Conservation (phyloP, 2,329 filamentous ascomycete species). For the Neocucurbitaria cava region DNA sequence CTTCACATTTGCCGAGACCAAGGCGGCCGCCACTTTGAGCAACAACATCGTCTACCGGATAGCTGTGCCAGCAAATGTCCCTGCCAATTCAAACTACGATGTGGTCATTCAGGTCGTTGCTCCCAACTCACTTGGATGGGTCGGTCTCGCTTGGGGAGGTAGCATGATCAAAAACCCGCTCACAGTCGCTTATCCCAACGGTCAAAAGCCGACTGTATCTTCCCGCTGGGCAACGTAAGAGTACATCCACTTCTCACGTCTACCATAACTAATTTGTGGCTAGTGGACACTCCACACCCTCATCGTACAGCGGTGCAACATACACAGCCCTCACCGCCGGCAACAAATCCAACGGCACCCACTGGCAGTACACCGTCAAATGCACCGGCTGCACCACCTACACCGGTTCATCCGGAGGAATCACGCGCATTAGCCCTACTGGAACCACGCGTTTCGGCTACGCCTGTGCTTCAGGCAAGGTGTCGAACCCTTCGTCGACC, state of each 20-base stretch:
- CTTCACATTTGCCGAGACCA: constrained; percentile 44
- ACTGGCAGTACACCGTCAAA: constrained; percentile 42
- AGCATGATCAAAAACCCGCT: constrained; percentile 43
- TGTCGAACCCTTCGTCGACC: constrained; percentile 27
- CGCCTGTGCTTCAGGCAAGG: constrained; percentile 29
- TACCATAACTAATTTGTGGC: background rate
- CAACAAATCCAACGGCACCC: constrained; percentile 38
- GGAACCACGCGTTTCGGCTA: constrained; percentile 30
- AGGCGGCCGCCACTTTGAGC: constrained; percentile 34
- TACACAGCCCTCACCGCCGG: constrained; percentile 32
- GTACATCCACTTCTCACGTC: background rate
- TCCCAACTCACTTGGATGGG: constrained; percentile 37
- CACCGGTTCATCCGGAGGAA: constrained; percentile 18
- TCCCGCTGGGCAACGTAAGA: constrained; percentile 42
- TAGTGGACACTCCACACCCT: constrained; percentile 33
- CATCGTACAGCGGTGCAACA: constrained; percentile 31
- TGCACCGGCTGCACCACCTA: constrained; percentile 41
- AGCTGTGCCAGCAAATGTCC: constrained; percentile 30
- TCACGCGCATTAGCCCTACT: constrained; percentile 28
- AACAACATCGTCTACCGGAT: constrained; percentile 39
- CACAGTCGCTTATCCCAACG: constrained; percentile 39
- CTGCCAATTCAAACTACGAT: constrained; percentile 29
- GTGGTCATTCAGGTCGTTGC: constrained; percentile 39
- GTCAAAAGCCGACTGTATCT: constrained; percentile 31
- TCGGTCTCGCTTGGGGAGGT: constrained; percentile 40